Percentiles rank a stretch among this genome's conserved stretches.
These are phyloP conservation scores for Scedosporium apiospermum DNA, from an alignment of 2,329 filamentous ascomycete species.

Conservation along the genomic window DNA sequence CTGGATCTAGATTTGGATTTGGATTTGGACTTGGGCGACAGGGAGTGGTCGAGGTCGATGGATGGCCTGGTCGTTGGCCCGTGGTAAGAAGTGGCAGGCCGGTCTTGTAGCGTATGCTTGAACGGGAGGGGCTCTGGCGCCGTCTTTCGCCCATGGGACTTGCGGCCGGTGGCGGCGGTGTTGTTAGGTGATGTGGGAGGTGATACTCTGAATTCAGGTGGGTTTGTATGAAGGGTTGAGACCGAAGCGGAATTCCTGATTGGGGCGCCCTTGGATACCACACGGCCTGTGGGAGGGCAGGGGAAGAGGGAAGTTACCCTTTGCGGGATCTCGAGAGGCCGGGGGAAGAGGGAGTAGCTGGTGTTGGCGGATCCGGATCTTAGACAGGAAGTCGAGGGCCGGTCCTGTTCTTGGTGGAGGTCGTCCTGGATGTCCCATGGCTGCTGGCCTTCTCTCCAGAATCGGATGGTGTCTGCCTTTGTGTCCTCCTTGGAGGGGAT, in stretches of 20 bases:
- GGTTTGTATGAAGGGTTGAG: neutral
- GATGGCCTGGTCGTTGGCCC: neutral
- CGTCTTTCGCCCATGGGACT: neutral
- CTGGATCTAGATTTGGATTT: neutral
- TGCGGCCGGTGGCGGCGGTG: neutral
- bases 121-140: neutral
- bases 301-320: neutral
- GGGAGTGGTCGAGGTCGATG: neutral
- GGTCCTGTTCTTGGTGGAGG: neutral
- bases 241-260: neutral
- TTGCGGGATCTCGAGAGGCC: neutral
- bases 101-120: neutral
- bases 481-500: neutral
- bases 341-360: constrained; percentile 5
- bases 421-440: neutral
- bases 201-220: neutral
- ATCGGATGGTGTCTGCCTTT: neutral
- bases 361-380: neutral
- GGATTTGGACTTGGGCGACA: neutral
- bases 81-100: neutral
- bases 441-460: neutral
- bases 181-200: neutral
- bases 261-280: neutral
- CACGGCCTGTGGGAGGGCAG: neutral
- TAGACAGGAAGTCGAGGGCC: neutral